Conservation (phyloP, 768 basidiomycete genomes). For the Udeniomyces megalosporus region DNA sequence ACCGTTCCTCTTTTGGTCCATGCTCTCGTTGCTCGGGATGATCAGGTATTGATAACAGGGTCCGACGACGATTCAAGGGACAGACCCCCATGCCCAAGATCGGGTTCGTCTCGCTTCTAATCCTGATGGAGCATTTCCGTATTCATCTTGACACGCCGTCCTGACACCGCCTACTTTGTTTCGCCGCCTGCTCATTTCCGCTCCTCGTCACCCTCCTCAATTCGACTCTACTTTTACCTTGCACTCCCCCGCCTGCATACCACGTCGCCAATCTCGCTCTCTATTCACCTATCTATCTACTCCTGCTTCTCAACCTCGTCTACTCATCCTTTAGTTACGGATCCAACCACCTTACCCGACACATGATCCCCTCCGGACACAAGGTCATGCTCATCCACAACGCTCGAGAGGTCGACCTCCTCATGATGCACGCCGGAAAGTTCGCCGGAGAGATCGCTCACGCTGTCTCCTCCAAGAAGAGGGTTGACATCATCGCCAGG, state of each 20-base stretch:
- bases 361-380: constrained; percentile 85
- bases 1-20: background rate
- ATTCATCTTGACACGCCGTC: background rate
- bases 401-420: constrained; percentile 78
- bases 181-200: background rate
- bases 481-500: constrained; percentile 77
- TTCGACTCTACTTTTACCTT: too few relatives aligned
- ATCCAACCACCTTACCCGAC: constrained; percentile 77
- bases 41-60: constrained; percentile 71
- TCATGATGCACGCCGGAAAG: constrained; percentile 94
- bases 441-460: constrained; percentile 95
- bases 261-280: constrained; percentile 1
- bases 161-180: background rate
- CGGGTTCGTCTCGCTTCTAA: constrained; percentile 24
- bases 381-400: constrained; percentile 95
- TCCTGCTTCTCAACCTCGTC: constrained; percentile 21
- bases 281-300: background rate
- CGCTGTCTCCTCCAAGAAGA: constrained; percentile 89
- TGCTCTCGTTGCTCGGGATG: background rate
- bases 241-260: too few relatives aligned
- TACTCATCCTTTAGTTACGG: constrained; percentile 44
- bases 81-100: constrained; percentile 95
- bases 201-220: background rate
- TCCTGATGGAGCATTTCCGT: background rate
- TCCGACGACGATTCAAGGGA: constrained; percentile 47